Conservation (phyloP, 228 moss, liverwort and hornwort species). For the Sphagnum magellanicum region DNA sequence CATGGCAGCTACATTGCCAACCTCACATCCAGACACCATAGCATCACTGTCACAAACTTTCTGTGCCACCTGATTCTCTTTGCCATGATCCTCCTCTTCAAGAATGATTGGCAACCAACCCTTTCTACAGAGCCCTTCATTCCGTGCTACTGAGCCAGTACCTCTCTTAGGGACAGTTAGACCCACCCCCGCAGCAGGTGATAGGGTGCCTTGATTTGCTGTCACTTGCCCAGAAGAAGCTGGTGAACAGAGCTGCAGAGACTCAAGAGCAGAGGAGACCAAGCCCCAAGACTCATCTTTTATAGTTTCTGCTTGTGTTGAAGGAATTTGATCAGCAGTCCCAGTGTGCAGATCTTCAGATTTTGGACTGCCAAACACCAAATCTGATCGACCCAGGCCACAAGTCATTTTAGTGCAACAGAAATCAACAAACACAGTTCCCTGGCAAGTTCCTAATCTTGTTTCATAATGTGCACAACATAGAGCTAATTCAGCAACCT, state of each 20-base stretch:
- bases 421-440: not conserved
- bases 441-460: too few relatives aligned
- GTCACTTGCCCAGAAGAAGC: too few relatives aligned
- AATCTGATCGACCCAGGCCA: constrained; percentile 9
- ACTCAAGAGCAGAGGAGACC: too few relatives aligned
- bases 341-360: constrained; percentile 42
- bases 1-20: too few relatives aligned
- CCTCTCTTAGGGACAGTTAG: too few relatives aligned
- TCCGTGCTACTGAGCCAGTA: too few relatives aligned
- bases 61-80: not conserved
- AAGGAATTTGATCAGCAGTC: constrained; percentile 30
- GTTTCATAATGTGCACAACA: too few relatives aligned
- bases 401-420: not conserved
- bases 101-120: constrained; percentile 86
- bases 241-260: too few relatives aligned
- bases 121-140: constrained; percentile 58
- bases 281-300: too few relatives aligned
- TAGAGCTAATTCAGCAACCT: too few relatives aligned
- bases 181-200: too few relatives aligned
- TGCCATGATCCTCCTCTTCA: constrained; percentile 57
- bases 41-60: not conserved
- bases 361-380: constrained; percentile 27
- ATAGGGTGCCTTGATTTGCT: too few relatives aligned
- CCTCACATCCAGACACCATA: not conserved
- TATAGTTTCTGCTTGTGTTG: constrained; percentile 40